phyloP scores from a whole-genome alignment of 495 filamentous ascomycete species.

The Amniculicola lignicola region DNA sequence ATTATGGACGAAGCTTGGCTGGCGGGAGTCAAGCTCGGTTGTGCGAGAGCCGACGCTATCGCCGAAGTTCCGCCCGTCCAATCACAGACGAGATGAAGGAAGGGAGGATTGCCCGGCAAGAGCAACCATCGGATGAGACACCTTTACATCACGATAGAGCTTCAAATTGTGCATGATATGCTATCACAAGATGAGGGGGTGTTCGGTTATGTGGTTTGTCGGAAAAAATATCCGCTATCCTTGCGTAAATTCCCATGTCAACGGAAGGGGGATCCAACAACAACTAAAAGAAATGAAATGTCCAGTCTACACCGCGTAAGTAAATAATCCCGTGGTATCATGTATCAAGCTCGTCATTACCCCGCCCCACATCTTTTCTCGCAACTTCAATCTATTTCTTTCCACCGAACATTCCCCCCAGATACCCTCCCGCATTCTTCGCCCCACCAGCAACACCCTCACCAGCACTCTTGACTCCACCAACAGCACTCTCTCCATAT shows the following conservation, averaged over 20 bases:
- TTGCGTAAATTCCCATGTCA: too few species aligned
- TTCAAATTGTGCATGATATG: too few species aligned
- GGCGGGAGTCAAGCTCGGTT: not conserved
- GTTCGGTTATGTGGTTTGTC: too few species aligned
- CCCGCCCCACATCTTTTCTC: not conserved
- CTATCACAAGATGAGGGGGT: too few species aligned
- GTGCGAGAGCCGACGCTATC: not conserved
- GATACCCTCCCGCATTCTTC: slow-evolving; percentile 41
- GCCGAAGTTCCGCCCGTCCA: not conserved
- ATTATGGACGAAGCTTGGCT: slow-evolving; percentile 3
- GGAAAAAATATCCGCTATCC: too few species aligned
- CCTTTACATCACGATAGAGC: too few species aligned
- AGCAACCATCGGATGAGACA: too few species aligned
- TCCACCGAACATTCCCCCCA: slow-evolving; percentile 36
- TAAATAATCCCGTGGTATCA: slow-evolving; percentile 5
- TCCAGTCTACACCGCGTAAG: not conserved
- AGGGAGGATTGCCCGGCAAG: too few species aligned
- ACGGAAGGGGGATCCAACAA: too few species aligned
- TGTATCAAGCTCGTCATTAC: not conserved
- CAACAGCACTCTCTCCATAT: slow-evolving; percentile 27
- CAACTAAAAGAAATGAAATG: too few species aligned
- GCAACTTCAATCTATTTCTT: slow-evolving; percentile 27
- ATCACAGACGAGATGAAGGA: not conserved
- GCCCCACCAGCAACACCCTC: slow-evolving; percentile 26
- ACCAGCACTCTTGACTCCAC: slow-evolving; percentile 29